Conservation (phyloP, 106 monocot species). For the Amphibolis antarctica region DNA sequence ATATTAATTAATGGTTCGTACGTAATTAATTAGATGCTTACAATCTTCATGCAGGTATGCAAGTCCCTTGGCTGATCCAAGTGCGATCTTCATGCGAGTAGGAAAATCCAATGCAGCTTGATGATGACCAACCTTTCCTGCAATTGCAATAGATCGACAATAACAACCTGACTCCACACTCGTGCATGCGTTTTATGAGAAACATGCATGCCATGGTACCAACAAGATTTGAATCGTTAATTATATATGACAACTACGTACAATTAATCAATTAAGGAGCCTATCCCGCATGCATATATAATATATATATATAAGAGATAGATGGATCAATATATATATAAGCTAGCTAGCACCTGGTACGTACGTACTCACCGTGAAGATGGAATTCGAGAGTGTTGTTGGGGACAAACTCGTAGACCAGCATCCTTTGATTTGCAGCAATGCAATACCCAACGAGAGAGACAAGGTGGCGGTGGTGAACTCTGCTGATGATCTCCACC, state of each 20-base stretch:
- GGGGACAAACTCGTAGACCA: conserved; percentile 72
- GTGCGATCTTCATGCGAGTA: conserved; percentile 58
- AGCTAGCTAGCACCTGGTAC: too few species aligned
- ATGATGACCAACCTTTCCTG: conserved; percentile 56
- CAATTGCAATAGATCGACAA: neutral
- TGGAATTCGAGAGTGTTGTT: conserved; percentile 74
- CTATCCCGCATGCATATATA: too few species aligned
- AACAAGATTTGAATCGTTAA: too few species aligned
- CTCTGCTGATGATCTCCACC: conserved; percentile 82
- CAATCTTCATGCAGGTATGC: conserved; percentile 88
- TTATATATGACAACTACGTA: too few species aligned
- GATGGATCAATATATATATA: too few species aligned
- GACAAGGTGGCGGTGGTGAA: conserved; percentile 80
- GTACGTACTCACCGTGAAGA: conserved; percentile 52
- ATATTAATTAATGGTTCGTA: neutral
- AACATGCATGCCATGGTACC: too few species aligned
- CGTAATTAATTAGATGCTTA: neutral
- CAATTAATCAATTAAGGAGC: too few species aligned
- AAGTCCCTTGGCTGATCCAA: conserved; percentile 77
- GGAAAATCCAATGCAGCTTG: conserved; percentile 48
- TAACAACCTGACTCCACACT: too few species aligned
- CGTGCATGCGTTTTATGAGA: neutral
- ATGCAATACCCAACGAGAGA: conserved; percentile 85
- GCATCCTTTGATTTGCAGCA: conserved; percentile 40
- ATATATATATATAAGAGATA: too few species aligned